These are phyloP conservation scores for Yamadazyma blattariae DNA, from an alignment of 1,139 yeast genomes.

Conservation along the genomic window DNA sequence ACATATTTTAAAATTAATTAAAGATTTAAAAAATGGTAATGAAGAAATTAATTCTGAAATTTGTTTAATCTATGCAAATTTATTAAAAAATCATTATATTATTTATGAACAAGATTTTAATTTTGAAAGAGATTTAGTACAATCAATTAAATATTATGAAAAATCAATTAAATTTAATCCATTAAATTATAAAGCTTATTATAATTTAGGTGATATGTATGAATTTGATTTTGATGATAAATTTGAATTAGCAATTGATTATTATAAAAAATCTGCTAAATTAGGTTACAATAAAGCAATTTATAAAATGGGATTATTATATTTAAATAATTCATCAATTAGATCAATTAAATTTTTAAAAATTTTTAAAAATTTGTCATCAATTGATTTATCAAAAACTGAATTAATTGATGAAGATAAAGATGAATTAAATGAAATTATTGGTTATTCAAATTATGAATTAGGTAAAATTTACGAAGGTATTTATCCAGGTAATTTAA, in stretches of 20 bases:
- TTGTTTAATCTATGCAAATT: slow-evolving; percentile 39
- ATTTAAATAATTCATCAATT: slow-evolving; percentile 32
- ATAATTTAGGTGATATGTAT: slow-evolving; percentile 40
- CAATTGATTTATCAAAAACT: slow-evolving; percentile 32
- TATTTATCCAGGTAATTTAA: slow-evolving; percentile 48
- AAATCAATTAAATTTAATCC: slow-evolving; percentile 33
- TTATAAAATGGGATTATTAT: slow-evolving; percentile 39
- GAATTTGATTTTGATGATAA: slow-evolving; percentile 32
- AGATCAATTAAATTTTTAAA: slow-evolving; percentile 37
- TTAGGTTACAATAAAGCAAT: slow-evolving; percentile 45
- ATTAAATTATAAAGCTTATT: slow-evolving; percentile 33
- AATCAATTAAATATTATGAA: slow-evolving; percentile 32
- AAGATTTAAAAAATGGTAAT: slow-evolving; percentile 28
- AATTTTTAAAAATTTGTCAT: slow-evolving; percentile 37
- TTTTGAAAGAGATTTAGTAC: slow-evolving; percentile 26
- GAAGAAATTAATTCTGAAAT: slow-evolving; percentile 26
- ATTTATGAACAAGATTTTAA: slow-evolving; percentile 39
- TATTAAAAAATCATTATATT: slow-evolving; percentile 36
- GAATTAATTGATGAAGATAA: slow-evolving; percentile 40
- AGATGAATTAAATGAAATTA: slow-evolving; percentile 41
- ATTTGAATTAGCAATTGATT: slow-evolving; percentile 31
- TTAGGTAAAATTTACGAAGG: slow-evolving; percentile 73
- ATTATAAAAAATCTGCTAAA: slow-evolving; percentile 40
- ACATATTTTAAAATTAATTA: slow-evolving; percentile 37
- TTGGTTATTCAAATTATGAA: slow-evolving; percentile 46